A percentile compares a stretch with the other conserved stretches of the same genome.
Evolutionary conservation across 1,139 yeast species (phyloP).

Genomic region (Magnusiomyces tetraspermus): DNA sequence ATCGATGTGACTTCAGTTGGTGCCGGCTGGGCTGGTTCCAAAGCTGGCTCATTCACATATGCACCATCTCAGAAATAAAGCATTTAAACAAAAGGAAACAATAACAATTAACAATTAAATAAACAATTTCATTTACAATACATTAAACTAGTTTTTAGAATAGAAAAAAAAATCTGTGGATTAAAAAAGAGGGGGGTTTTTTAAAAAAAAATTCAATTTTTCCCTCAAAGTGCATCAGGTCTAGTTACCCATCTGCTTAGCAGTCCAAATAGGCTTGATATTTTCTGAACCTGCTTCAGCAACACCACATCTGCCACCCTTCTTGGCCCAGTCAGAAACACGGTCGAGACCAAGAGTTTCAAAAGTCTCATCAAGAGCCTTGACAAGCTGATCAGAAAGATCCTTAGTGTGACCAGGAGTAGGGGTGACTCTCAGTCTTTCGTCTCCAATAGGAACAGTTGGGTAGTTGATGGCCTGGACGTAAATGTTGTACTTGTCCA

Average conservation of each 20-base stretch:
- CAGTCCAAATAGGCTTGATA: conserved; percentile 68
- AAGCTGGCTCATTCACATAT: no score
- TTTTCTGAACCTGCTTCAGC: conserved; percentile 42
- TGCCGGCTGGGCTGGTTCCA: no score
- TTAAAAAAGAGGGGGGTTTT: no score
- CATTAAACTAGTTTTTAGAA: no score
- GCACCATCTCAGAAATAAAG: no score
- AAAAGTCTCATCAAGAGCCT: conserved; percentile 75
- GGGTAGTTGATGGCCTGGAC: conserved; percentile 99
- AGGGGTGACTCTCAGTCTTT: conserved; percentile 92
- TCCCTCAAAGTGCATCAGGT: background rate
- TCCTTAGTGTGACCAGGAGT: conserved; percentile 90
- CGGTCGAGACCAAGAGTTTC: conserved; percentile 64
- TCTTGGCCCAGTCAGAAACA: conserved; percentile 62
- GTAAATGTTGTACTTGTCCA: conserved; percentile 75
- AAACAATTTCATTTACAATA: no score
- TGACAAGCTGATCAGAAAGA: conserved; percentile 64
- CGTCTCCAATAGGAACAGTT: conserved; percentile 92
- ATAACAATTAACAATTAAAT: no score
- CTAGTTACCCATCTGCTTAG: conserved; percentile 45
- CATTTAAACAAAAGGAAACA: no score
- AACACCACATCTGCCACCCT: conserved; percentile 86
- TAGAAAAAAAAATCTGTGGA: no score
- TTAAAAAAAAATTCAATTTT: background rate
- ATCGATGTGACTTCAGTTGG: no score